A percentile compares a stretch with the other conserved stretches of the same genome.
These are phyloP conservation scores for Amanita muscaria DNA, from an alignment of 768 basidiomycete species.

Conservation along the genomic window DNA sequence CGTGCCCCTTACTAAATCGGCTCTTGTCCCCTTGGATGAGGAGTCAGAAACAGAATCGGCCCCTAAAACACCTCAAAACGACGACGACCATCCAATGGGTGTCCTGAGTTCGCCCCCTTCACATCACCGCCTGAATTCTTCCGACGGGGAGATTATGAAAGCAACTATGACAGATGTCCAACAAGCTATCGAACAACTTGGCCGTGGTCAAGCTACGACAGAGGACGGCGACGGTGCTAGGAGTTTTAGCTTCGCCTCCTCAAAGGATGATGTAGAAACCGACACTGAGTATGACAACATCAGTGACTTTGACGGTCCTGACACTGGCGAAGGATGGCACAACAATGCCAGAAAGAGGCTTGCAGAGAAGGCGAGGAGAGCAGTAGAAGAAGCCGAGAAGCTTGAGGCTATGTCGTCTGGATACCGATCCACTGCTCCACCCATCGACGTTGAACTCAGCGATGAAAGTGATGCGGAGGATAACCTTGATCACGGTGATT, in stretches of 20 bases:
- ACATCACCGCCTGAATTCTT: conserved; percentile 15
- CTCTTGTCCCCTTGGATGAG: conserved; percentile 39
- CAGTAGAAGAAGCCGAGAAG: conserved; percentile 48
- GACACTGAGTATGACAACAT: conserved; percentile 52
- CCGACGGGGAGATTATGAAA: conserved; percentile 56
- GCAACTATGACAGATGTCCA: conserved; percentile 89
- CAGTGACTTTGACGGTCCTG: conserved; percentile 35
- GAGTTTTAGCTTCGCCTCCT: conserved; percentile 74
- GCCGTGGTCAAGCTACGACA: conserved; percentile 28
- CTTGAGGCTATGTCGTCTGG: conserved; percentile 31
- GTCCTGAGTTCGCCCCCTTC: background rate
- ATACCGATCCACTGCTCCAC: conserved; percentile 33
- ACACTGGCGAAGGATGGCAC: conserved; percentile 41
- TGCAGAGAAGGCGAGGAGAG: conserved; percentile 60
- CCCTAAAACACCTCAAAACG: conserved; percentile 28
- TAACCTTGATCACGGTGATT: conserved; percentile 27
- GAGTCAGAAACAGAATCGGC: conserved; percentile 34
- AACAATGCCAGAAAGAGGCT: conserved; percentile 55
- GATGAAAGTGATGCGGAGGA: conserved; percentile 74
- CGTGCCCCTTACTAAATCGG: conserved; percentile 11
- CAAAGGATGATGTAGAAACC: conserved; percentile 48
- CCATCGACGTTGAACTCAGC: conserved; percentile 68
- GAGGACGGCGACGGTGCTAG: conserved; percentile 46
- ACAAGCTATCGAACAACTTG: conserved; percentile 82
- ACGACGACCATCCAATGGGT: conserved; percentile 11